These are phyloP conservation scores for Syzygium aqueum DNA, from an alignment of 345 rosid species.

Conservation along the genomic window DNA sequence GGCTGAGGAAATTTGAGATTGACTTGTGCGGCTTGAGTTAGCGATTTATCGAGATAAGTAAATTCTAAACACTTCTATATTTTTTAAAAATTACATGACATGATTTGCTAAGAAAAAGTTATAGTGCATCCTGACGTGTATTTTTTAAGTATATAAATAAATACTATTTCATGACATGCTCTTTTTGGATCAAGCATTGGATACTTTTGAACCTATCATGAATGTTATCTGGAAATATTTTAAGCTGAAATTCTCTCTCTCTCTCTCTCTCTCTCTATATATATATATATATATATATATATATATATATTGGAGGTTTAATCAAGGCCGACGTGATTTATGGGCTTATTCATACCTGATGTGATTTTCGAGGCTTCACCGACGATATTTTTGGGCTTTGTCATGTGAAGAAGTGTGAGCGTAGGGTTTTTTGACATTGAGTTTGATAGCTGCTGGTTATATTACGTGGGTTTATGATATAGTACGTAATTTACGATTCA, in stretches of 20 bases:
- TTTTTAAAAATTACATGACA: background rate
- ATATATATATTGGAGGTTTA: background rate
- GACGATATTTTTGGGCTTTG: background rate
- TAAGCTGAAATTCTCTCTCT: accelerated
- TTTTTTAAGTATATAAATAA: background rate
- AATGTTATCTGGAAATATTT: background rate
- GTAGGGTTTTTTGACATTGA: background rate
- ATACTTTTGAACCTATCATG: background rate
- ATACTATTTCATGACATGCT: background rate
- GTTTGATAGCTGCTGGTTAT: background rate
- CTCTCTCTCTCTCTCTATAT: too few species aligned
- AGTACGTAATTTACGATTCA: background rate
- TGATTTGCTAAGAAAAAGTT: background rate
- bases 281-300: too few species aligned
- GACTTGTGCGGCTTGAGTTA: background rate
- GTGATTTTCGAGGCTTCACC: background rate
- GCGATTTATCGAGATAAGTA: background rate
- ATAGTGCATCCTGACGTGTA: background rate
- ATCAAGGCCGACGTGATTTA: background rate
- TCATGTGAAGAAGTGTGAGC: background rate
- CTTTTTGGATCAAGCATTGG: background rate
- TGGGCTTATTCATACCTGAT: background rate
- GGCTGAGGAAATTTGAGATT: background rate
- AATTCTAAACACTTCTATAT: background rate
- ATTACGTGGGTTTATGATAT: background rate